Percentiles rank a stretch among this genome's conserved stretches.
Evolutionary conservation across 192 early-diverging fungal species (phyloP).

Genomic region (Podila clonocystis): DNA sequence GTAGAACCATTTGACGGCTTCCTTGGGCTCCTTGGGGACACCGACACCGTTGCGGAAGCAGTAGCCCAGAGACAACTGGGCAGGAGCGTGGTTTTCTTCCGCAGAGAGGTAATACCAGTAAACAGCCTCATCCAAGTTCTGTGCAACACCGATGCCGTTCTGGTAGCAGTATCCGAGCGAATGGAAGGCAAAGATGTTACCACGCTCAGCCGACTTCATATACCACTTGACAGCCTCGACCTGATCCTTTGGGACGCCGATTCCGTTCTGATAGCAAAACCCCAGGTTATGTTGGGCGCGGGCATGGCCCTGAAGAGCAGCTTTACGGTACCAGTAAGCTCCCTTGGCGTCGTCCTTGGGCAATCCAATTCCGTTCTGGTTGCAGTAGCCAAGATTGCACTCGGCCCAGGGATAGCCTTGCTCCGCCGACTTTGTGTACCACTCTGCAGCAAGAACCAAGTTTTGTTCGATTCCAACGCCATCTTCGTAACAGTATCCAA

Average conservation of each 20-base stretch:
- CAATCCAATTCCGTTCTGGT: conserved; percentile 71
- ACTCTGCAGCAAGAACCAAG: conserved; percentile 64
- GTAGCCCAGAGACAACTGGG: conserved; percentile 69
- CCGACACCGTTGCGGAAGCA: conserved; percentile 74
- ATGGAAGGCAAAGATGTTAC: conserved; percentile 69
- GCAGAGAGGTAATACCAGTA: conserved; percentile 70
- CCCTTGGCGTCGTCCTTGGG: conserved; percentile 61
- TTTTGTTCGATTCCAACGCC: conserved; percentile 75
- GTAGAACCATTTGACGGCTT: conserved; percentile 75
- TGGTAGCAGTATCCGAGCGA: conserved; percentile 71
- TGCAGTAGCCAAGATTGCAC: conserved; percentile 86
- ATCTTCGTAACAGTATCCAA: conserved; percentile 88
- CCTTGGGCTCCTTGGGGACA: conserved; percentile 64
- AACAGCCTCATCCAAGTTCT: conserved; percentile 62
- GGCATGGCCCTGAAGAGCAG: conserved; percentile 75
- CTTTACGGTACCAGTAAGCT: conserved; percentile 70
- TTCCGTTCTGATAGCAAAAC: conserved; percentile 89
- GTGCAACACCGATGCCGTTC: conserved; percentile 67
- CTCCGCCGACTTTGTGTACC: conserved; percentile 66
- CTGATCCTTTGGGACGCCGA: conserved; percentile 71
- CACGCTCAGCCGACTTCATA: conserved; percentile 62
- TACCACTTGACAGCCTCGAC: conserved; percentile 66
- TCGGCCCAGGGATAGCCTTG: conserved; percentile 73
- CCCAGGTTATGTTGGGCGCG: conserved; percentile 76
- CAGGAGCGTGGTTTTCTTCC: conserved; percentile 69